Evolutionary conservation across 1,284 basidiomycete species (phyloP).

Genomic region (Leccinum proximum): DNA sequence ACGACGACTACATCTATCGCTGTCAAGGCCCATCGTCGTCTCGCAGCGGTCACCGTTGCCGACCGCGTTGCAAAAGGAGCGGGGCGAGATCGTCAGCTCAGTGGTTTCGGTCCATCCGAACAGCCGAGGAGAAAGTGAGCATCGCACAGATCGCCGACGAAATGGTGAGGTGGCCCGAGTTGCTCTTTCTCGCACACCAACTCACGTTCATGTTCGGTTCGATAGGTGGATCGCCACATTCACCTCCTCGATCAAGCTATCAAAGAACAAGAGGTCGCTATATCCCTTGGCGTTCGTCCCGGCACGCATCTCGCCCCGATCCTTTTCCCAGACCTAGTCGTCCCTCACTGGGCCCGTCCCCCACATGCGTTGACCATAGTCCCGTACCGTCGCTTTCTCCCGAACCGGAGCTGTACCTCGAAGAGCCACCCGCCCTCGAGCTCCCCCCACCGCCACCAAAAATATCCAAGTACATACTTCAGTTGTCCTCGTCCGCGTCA

Average conservation of each 20-base stretch:
- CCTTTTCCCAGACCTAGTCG: slow-evolving; percentile 55
- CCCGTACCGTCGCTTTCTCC: slow-evolving; percentile 37
- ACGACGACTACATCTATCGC: no score
- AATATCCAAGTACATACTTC: slow-evolving; percentile 8
- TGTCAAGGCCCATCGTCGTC: no score
- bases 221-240: slow-evolving; percentile 65
- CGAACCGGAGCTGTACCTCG: slow-evolving; percentile 23
- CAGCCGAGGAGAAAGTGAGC: slow-evolving; percentile 72
- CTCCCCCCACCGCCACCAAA: slow-evolving; percentile 15
- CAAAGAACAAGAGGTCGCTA: slow-evolving; percentile 63
- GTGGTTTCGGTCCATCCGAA: slow-evolving; percentile 34
- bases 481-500: no score
- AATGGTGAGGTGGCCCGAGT: slow-evolving; percentile 42
- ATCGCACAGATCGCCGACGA: slow-evolving; percentile 67
- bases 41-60: no score
- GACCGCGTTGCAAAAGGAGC: no score
- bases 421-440: slow-evolving; percentile 21
- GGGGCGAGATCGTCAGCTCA: not conserved
- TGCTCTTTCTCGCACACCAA: slow-evolving; percentile 1
- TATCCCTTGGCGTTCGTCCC: slow-evolving; percentile 52
- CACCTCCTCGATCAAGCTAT: slow-evolving; percentile 73
- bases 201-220: slow-evolving; percentile 3
- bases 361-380: slow-evolving; percentile 42
- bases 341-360: slow-evolving; percentile 47
- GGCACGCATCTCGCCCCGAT: slow-evolving; percentile 52